These are phyloP conservation scores for Phytophthora colocasiae DNA, from an alignment of 352 stramenopile species.

Conservation along the genomic window DNA sequence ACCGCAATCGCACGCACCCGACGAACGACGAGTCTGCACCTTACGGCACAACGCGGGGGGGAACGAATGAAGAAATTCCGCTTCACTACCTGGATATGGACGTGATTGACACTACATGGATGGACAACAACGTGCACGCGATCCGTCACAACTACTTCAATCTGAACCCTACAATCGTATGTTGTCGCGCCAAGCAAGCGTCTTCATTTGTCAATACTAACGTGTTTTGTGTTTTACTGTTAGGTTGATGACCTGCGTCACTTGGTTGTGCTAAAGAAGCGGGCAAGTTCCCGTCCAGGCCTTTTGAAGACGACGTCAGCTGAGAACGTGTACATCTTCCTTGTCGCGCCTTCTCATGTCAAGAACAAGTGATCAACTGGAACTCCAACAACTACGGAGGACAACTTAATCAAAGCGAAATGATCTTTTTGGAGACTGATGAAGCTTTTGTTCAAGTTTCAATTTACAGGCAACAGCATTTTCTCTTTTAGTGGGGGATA, in stretches of 20 bases:
- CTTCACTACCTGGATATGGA: constrained; percentile 81
- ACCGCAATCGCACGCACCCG: constrained; percentile 33
- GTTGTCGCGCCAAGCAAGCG: constrained; percentile 3
- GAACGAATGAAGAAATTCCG: constrained; percentile 23
- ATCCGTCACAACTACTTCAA: constrained; percentile 91
- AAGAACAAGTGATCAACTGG: constrained; percentile 65
- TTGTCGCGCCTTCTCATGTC: constrained; percentile 70
- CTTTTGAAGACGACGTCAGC: constrained; percentile 64
- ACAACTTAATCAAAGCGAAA: not conserved
- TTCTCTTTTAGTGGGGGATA: no score
- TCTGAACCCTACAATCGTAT: constrained; percentile 83
- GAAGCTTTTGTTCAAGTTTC: no score
- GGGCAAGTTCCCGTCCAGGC: constrained; percentile 53
- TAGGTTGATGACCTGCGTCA: constrained; percentile 65
- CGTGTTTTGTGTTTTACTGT: constrained; percentile 1
- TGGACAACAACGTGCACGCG: constrained; percentile 87
- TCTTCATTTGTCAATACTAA: not conserved
- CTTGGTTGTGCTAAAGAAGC: constrained; percentile 66
- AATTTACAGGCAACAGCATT: no score
- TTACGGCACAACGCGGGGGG: constrained; percentile 33
- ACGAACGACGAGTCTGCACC: constrained; percentile 25
- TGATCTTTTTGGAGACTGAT: not conserved
- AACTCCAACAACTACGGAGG: not conserved
- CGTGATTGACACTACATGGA: constrained; percentile 89
- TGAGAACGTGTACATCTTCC: constrained; percentile 82